These are phyloP conservation scores for Eucalyptus coolabah DNA, from an alignment of 345 rosid species.

Conservation along the genomic window DNA sequence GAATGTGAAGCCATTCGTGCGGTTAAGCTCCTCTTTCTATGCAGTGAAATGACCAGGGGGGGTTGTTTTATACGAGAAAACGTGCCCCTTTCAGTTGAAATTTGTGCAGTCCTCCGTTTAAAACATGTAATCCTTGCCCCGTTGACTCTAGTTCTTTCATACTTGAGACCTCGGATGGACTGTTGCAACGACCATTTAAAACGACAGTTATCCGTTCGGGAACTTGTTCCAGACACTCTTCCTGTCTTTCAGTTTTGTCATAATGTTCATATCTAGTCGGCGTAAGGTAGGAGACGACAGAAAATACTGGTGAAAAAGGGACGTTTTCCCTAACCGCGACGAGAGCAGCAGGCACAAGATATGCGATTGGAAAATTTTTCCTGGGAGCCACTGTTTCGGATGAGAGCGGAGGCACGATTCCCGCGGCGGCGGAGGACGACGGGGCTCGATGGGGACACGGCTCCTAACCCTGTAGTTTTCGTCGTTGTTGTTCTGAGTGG, in stretches of 20 bases:
- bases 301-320: not conserved
- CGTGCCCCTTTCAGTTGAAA: not conserved
- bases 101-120: slow-evolving; percentile 15
- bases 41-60: not conserved
- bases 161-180: not conserved
- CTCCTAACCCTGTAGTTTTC: slow-evolving; percentile 75
- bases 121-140: slow-evolving; percentile 19
- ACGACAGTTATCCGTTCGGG: slow-evolving; percentile 31
- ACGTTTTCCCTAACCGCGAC: not conserved
- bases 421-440: not conserved
- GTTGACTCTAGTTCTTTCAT: not conserved
- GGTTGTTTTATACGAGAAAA: not conserved
- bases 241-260: not conserved
- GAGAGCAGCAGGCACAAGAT: not conserved
- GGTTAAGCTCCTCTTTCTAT: not conserved
- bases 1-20: slow-evolving; percentile 26
- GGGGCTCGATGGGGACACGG: not conserved
- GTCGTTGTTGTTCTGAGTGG: slow-evolving; percentile 67
- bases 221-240: not conserved
- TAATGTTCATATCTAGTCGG: not conserved
- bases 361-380: not conserved
- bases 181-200: slow-evolving; percentile 15
- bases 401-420: not conserved
- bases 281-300: not conserved
- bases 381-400: not conserved